Percentiles rank a stretch among this genome's conserved stretches.
Evolutionary conservation across 225 moss, liverwort and hornwort genomes (phyloP).

Genomic region (Physcomitrellopsis africana): DNA sequence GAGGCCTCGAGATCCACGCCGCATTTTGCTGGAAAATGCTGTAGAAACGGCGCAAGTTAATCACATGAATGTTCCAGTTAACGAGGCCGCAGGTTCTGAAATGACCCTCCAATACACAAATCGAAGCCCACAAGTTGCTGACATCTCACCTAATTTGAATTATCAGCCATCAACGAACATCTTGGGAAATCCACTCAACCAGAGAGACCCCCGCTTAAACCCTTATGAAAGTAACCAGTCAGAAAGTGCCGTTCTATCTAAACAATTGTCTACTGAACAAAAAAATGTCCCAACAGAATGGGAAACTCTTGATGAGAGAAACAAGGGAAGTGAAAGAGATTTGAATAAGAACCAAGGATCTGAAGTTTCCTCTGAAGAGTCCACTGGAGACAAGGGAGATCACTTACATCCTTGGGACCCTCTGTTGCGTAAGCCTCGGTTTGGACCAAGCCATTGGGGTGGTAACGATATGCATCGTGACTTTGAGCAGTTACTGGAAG

Average conservation of each 20-base stretch:
- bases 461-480: constrained; percentile 79
- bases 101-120: constrained; percentile 38
- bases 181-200: constrained; percentile 28
- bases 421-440: constrained; percentile 71
- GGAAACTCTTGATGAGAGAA: constrained; percentile 33
- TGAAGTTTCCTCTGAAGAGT: constrained; percentile 35
- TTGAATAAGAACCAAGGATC: constrained; percentile 1
- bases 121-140: constrained; percentile 39
- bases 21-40: constrained; percentile 58
- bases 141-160: constrained; percentile 24
- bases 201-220: constrained; percentile 28
- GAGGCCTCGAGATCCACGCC: constrained; percentile 93
- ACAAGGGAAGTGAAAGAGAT: constrained; percentile 32
- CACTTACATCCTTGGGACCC: constrained; percentile 40
- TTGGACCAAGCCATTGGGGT: constrained; percentile 88
- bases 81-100: constrained; percentile 41
- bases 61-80: constrained; percentile 29
- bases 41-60: constrained; percentile 46
- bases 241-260: constrained; percentile 16
- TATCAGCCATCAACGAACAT: constrained; percentile 28
- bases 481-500: constrained; percentile 80
- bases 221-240: constrained; percentile 38
- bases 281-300: constrained; percentile 24
- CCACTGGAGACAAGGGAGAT: constrained; percentile 31
- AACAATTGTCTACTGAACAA: constrained; percentile 26